Evolutionary conservation across 2,329 filamentous ascomycete genomes (phyloP), one percentile per base, ranked within the genome.

Genomic region (Graphilbum sp.): DNA sequence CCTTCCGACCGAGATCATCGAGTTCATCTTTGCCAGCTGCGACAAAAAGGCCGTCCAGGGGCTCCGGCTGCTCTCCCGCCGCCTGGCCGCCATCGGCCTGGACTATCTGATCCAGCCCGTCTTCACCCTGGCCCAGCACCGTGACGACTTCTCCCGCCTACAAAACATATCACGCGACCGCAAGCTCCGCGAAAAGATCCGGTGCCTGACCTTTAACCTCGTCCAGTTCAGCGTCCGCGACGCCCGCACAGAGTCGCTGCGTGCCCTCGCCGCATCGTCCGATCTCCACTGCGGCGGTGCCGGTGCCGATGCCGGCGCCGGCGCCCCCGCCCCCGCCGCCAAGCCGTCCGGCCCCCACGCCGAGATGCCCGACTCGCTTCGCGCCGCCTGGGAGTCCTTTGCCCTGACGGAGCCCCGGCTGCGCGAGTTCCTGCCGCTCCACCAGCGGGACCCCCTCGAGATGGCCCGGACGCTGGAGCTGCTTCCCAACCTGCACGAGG

Each of bases 161-260:
- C 54, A 60, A 40, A 52, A 51, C 35, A 63, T 69, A 40, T 60
- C 64, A 15, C 49, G 50, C 37, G 55, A 64, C 43, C 54, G 58
- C 30, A 58, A 56, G 6, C 57, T 66, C 24, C 56, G 58, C 36
- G 49, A 49, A 32, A 55, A 53, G 41, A 60, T 69, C 49, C 53
- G 54, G 21, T 55, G 59, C 17, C 49, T 67, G 42, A 61, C 57
- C 41, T 57, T 68, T 47, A 64, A 64, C 47, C 56, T 68, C 38
- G 53, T 60, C 40, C 56, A 60, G 35, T 45, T 64, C 32, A 54
- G 61, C 43, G 56, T 57, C 40, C 59, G 61, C 39, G 55, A 56
- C 43, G 58, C 56, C 41, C 54, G 56, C 40, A 29, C 53, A 58
- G 40, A 46, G 49, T 17, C 51, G 51, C 8, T 55, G 49, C 45